Evolutionary conservation across 2,329 filamentous ascomycete species (phyloP).

Genomic region (Trematosphaeria pertusa): DNA sequence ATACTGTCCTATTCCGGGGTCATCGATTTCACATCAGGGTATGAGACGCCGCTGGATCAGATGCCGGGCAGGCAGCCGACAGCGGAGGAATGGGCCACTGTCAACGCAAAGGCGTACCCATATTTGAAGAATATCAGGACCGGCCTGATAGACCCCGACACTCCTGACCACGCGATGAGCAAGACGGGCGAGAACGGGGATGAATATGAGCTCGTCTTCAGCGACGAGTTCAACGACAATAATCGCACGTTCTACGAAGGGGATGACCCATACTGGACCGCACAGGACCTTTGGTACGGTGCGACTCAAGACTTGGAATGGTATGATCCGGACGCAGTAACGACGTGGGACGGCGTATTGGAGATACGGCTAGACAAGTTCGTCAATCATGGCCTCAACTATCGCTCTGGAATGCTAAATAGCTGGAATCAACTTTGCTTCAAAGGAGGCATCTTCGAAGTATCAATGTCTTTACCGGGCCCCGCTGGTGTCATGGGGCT

Average conservation of each 20-base stretch:
- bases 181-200: constrained; percentile 55
- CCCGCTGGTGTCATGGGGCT: constrained; percentile 57
- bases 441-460: constrained; percentile 61
- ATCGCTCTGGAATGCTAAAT: constrained; percentile 60
- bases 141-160: constrained; percentile 61
- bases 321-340: constrained; percentile 61
- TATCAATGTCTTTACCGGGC: constrained; percentile 60
- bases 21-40: constrained; percentile 48
- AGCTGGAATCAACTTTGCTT: constrained; percentile 63
- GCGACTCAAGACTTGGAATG: constrained; percentile 59
- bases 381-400: constrained; percentile 54
- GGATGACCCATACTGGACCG: constrained; percentile 64
- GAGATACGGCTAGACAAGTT: constrained; percentile 56
- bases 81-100: constrained; percentile 51
- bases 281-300: constrained; percentile 62
- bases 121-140: constrained; percentile 57
- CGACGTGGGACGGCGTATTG: constrained; percentile 56
- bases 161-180: constrained; percentile 55
- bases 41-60: constrained; percentile 50
- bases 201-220: constrained; percentile 59
- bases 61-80: constrained; percentile 42
- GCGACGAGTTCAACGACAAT: constrained; percentile 62
- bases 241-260: constrained; percentile 63
- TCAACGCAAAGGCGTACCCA: constrained; percentile 57
- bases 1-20: constrained; percentile 55